These are phyloP conservation scores for Calonectria crousiana DNA, from an alignment of 2,329 filamentous ascomycete genomes.

Conservation along the genomic window DNA sequence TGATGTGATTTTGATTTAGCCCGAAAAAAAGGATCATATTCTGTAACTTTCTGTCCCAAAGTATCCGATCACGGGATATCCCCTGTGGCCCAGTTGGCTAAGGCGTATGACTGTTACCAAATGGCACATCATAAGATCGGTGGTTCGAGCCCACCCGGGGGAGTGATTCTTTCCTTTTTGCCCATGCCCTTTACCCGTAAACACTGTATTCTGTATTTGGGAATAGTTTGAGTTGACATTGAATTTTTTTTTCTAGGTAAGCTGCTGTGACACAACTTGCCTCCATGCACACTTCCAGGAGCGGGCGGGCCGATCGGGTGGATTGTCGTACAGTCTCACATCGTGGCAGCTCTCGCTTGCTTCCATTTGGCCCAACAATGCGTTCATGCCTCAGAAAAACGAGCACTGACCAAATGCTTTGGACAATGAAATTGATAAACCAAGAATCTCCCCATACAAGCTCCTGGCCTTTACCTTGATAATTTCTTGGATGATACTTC, in stretches of 20 bases:
- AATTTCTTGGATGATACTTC: not conserved
- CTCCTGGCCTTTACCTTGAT: not conserved
- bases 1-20: not conserved
- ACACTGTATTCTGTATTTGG: not conserved
- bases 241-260: not conserved
- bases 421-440: not conserved
- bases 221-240: not conserved
- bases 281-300: not conserved
- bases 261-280: not conserved
- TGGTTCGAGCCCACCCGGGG: constrained; percentile 18
- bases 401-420: not conserved
- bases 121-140: constrained; percentile 15
- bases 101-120: constrained; percentile 18
- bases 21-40: not conserved
- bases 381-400: not conserved
- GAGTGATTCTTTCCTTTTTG: constrained; percentile 4
- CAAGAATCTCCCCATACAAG: not conserved
- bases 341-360: not conserved
- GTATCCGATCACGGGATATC: constrained; percentile 1
- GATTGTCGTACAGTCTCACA: not conserved
- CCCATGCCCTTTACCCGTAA: too few species aligned
- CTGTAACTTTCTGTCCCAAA: not conserved
- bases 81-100: constrained; percentile 19
- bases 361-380: not conserved
- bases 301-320: not conserved